phyloP scores from a whole-genome alignment of 768 basidiomycete genomes.

The Tricholoma saponaceum region DNA sequence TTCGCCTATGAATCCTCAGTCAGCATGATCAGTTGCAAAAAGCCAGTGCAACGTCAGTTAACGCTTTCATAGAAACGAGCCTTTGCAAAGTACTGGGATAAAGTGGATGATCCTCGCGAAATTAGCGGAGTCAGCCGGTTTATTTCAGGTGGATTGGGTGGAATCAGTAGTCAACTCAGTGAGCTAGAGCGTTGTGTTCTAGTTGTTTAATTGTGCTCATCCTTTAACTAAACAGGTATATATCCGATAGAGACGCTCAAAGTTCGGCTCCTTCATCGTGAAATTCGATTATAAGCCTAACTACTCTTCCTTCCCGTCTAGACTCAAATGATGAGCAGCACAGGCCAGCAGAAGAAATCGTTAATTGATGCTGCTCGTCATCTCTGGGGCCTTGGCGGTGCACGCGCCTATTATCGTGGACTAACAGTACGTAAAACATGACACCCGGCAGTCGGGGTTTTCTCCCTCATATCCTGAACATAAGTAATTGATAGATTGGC shows the following conservation, averaged over 20 bases:
- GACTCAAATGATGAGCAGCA: constrained; percentile 97
- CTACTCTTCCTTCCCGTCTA: constrained; percentile 15
- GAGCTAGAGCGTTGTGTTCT: constrained; percentile 23
- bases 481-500: constrained; percentile 61
- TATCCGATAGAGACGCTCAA: constrained; percentile 97
- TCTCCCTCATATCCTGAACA: constrained; percentile 12
- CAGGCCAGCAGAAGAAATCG: constrained; percentile 53
- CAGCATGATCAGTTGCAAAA: constrained; percentile 26
- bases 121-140: constrained; percentile 93
- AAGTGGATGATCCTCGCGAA: constrained; percentile 82
- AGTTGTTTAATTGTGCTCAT: constrained; percentile 14
- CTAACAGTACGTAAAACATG: constrained; percentile 58
- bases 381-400: constrained; percentile 75
- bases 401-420: constrained; percentile 88
- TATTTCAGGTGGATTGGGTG: constrained; percentile 92
- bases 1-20: constrained; percentile 92
- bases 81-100: constrained; percentile 89
- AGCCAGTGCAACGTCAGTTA: background rate
- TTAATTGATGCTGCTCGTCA: constrained; percentile 61
- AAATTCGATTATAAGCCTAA: constrained; percentile 1
- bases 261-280: constrained; percentile 32
- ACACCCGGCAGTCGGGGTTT: constrained; percentile 4
- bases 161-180: constrained; percentile 91
- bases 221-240: constrained; percentile 55
- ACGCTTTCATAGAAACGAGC: constrained; percentile 71